phyloP scores from a whole-genome alignment of 106 monocot species.

The Acorus gramineus region DNA sequence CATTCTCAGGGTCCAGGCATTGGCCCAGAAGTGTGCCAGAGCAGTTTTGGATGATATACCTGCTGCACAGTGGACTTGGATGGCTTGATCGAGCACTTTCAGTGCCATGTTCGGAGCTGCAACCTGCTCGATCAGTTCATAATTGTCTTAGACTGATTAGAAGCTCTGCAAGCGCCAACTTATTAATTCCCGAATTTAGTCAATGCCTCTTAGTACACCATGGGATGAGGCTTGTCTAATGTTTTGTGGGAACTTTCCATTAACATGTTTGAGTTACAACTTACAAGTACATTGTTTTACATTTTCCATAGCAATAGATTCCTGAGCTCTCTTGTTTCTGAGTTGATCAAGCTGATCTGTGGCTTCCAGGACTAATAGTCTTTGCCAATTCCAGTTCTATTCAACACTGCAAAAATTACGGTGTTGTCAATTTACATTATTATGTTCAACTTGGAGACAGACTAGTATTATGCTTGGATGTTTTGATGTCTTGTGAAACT shows the following conservation, averaged over 20 bases:
- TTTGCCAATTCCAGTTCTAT: conserved; percentile 69
- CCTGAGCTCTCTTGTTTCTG: conserved; percentile 86
- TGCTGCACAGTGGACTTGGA: conserved; percentile 92
- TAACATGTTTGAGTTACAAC: too few relatives aligned
- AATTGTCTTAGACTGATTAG: too few relatives aligned
- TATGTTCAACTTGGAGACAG: too few relatives aligned
- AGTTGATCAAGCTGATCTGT: conserved; percentile 78
- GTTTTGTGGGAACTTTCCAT: too few relatives aligned
- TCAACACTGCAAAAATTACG: conserved; percentile 39
- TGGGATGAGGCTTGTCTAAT: too few relatives aligned
- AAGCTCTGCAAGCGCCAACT: too few relatives aligned
- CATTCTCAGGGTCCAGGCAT: conserved; percentile 72
- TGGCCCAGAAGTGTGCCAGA: conserved; percentile 83
- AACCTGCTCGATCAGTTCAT: conserved; percentile 30
- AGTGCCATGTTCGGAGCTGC: conserved; percentile 92
- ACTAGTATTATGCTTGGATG: too few relatives aligned
- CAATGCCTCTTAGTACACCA: too few relatives aligned
- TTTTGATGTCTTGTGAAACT: too few relatives aligned
- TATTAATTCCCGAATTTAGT: too few relatives aligned
- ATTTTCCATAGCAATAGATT: conserved; percentile 90
- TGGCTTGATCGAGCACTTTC: conserved; percentile 82
- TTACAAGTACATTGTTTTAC: conserved; percentile 16
- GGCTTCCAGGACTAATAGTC: conserved; percentile 79
- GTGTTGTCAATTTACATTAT: not conserved
- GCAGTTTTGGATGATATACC: conserved; percentile 90